Evolutionary conservation across 345 rosid species (phyloP).

Genomic region (Brassica napus): Da-Ae NC_063448.1:39308001-39308500

Average conservation of each 20-base stretch:
- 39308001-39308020: neutral
- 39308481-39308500: neutral
- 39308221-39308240: neutral
- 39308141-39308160: slow-evolving; percentile 55
- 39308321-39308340: neutral
- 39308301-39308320: neutral
- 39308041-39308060: slow-evolving; percentile 37
- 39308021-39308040: neutral
- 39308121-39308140: slow-evolving; percentile 17
- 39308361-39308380: too few relatives aligned
- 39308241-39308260: neutral
- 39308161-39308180: slow-evolving; percentile 77
- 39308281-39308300: neutral
- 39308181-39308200: slow-evolving; percentile 46
- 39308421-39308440: neutral
- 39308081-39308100: slow-evolving; percentile 60
- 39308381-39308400: neutral
- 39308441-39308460: neutral
- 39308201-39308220: neutral
- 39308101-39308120: slow-evolving; percentile 48
- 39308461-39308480: neutral
- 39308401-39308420: neutral
- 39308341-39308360: too few relatives aligned
- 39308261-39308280: neutral
- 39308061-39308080: slow-evolving; percentile 37